phyloP scores from a whole-genome alignment of 306 rosid species.

The Cicer yamashitae region DNA sequence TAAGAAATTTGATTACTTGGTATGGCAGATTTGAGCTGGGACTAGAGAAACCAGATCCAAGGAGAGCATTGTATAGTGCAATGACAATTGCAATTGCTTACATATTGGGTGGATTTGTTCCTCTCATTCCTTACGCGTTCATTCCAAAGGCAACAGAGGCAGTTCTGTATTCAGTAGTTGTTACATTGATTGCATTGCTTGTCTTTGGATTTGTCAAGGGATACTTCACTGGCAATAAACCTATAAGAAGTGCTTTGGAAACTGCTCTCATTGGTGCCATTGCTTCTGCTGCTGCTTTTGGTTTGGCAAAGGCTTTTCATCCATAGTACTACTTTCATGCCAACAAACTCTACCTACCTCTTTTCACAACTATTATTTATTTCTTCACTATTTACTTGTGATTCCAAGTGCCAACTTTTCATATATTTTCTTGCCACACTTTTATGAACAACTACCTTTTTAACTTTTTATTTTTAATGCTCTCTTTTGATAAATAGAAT shows the following conservation, averaged over 20 bases:
- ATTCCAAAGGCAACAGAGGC: constrained; percentile 71
- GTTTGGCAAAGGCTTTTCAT: constrained; percentile 78
- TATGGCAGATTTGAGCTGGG: constrained; percentile 85
- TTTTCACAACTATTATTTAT: not conserved
- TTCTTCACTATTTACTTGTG: constrained; percentile 6
- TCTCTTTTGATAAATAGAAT: not conserved
- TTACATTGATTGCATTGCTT: constrained; percentile 73
- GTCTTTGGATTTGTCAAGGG: constrained; percentile 90
- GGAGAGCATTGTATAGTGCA: constrained; percentile 88
- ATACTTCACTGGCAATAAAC: constrained; percentile 73
- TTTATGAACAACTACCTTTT: constrained; percentile 5
- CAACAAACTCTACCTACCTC: not conserved
- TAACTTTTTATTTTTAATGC: constrained; percentile 1
- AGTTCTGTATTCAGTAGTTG: constrained; percentile 57
- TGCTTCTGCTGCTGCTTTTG: constrained; percentile 86
- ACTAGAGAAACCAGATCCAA: constrained; percentile 92
- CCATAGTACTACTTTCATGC: constrained; percentile 38
- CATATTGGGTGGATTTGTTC: constrained; percentile 79
- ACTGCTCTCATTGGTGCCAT: constrained; percentile 83
- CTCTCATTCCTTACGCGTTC: constrained; percentile 78
- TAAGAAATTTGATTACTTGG: not conserved
- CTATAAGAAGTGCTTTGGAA: constrained; percentile 77
- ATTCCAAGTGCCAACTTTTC: not conserved
- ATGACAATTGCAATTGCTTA: constrained; percentile 83
- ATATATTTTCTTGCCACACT: not conserved